phyloP scores from a whole-genome alignment of 75 land plant genomes.

The Azolla pinnata region DNA sequence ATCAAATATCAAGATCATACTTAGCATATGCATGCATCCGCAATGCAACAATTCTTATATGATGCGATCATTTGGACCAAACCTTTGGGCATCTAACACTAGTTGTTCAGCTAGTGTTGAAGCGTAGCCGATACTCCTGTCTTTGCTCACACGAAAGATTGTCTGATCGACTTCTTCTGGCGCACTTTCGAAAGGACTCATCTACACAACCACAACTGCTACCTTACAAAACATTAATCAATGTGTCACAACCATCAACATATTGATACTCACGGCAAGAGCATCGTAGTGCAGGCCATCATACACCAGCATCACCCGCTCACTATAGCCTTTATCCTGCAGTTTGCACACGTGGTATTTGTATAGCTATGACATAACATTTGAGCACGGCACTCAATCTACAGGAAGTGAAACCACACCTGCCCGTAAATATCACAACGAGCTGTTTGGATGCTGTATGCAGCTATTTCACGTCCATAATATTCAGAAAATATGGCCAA shows the following conservation, averaged over 20 bases:
- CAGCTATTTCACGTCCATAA: conserved; percentile 98
- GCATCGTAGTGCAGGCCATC: conserved; percentile 99
- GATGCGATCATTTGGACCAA: neutral
- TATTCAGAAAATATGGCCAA: conserved; percentile 82
- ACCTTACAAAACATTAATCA: conserved; percentile 1
- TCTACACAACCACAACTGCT: conserved; percentile 21
- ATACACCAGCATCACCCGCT: conserved; percentile 89
- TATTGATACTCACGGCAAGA: conserved; percentile 74
- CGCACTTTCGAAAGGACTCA: conserved; percentile 83
- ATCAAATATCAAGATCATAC: conserved; percentile 7
- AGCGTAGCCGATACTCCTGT: conserved; percentile 58
- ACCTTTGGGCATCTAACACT: conserved; percentile 87
- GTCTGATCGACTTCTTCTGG: conserved; percentile 98
- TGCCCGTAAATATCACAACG: conserved; percentile 98
- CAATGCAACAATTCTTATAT: neutral
- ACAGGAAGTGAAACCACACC: too few species aligned
- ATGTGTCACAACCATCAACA: too few species aligned
- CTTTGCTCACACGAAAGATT: conserved; percentile 48
- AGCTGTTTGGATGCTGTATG: conserved; percentile 90
- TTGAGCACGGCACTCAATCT: too few species aligned
- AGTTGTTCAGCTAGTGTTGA: conserved; percentile 57
- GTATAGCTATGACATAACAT: neutral
- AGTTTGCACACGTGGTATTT: neutral
- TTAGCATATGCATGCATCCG: conserved; percentile 8
- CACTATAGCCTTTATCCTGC: conserved; percentile 69